These are phyloP conservation scores for Colletotrichum aenigma DNA, from an alignment of 2,329 filamentous ascomycete species.

Conservation along the genomic window DNA sequence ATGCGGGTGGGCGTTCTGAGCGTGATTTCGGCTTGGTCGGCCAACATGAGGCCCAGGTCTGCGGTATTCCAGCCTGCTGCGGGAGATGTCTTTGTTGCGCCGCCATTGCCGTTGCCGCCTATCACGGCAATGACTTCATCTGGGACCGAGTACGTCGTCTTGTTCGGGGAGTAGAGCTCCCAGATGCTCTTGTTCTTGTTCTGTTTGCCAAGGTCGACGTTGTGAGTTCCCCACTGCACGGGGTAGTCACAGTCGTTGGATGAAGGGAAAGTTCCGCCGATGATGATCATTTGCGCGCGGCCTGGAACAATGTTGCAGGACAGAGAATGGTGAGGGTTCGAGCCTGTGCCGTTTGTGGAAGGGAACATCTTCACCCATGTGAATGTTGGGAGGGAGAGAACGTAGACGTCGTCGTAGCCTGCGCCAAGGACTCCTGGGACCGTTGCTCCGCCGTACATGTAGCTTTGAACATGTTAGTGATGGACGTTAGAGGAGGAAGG, in stretches of 20 bases:
- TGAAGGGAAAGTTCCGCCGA: conserved; percentile 62
- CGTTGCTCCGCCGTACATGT: conserved; percentile 64
- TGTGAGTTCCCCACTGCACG: conserved; percentile 59
- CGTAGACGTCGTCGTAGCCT: conserved; percentile 67
- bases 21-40: conserved; percentile 48
- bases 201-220: conserved; percentile 56
- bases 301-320: conserved; percentile 61
- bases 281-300: conserved; percentile 64
- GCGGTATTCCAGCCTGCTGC: conserved; percentile 50
- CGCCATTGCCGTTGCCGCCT: conserved; percentile 55
- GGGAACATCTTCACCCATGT: conserved; percentile 64
- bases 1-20: conserved; percentile 55
- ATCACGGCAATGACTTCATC: conserved; percentile 52
- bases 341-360: conserved; percentile 38
- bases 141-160: conserved; percentile 60
- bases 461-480: conserved; percentile 40
- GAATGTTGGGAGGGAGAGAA: conserved; percentile 66
- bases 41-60: conserved; percentile 60
- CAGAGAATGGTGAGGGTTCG: conserved; percentile 56
- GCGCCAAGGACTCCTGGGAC: conserved; percentile 43
- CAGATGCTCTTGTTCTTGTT: conserved; percentile 51
- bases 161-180: conserved; percentile 53
- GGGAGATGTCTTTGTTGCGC: conserved; percentile 57
- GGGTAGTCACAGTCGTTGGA: conserved; percentile 55
- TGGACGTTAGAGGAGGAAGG: neutral